Percentiles rank a stretch among this genome's conserved stretches.
phyloP scores from a whole-genome alignment of 1,284 basidiomycete species.

The Fomitopsis betulina region DNA sequence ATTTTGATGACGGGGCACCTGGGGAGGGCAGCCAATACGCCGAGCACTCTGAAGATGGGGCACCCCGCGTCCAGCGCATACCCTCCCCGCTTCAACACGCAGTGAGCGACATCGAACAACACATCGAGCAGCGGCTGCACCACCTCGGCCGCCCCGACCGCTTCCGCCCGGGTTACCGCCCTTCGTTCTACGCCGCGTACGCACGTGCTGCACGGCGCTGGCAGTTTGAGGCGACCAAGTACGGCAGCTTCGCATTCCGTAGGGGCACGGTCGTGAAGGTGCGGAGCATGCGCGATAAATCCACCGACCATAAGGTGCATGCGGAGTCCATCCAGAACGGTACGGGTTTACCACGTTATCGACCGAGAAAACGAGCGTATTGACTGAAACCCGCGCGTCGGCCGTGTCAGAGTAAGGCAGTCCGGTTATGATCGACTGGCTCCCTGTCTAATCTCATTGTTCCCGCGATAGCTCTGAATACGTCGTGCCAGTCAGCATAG shows the following conservation, averaged over 20 bases:
- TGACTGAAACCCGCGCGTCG: not conserved
- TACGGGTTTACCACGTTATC: constrained; percentile 6
- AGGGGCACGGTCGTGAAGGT: constrained; percentile 28
- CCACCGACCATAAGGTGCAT: constrained; percentile 30
- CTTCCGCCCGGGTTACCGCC: constrained; percentile 21
- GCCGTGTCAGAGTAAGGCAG: not conserved
- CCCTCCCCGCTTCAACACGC: not conserved
- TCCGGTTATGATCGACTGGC: not conserved
- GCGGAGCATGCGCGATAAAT: constrained; percentile 20
- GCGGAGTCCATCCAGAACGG: constrained; percentile 34
- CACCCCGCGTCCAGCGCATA: not conserved
- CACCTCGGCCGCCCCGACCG: constrained; percentile 21
- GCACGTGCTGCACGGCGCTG: constrained; percentile 30
- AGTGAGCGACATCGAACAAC: not conserved
- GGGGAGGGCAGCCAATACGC: too few relatives aligned
- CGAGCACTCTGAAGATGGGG: not conserved
- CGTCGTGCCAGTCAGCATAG: constrained; percentile 34
- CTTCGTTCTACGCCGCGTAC: constrained; percentile 29
- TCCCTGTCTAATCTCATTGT: not conserved
- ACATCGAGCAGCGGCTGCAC: constrained; percentile 13
- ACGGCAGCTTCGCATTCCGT: constrained; percentile 27
- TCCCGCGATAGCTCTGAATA: constrained; percentile 27
- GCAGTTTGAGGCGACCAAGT: constrained; percentile 27
- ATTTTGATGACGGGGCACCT: too few relatives aligned
- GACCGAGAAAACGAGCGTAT: not conserved